These are phyloP conservation scores for Sarocladiaceae sp. DNA, from an alignment of 2,329 filamentous ascomycete genomes.

Conservation along the genomic window DNA sequence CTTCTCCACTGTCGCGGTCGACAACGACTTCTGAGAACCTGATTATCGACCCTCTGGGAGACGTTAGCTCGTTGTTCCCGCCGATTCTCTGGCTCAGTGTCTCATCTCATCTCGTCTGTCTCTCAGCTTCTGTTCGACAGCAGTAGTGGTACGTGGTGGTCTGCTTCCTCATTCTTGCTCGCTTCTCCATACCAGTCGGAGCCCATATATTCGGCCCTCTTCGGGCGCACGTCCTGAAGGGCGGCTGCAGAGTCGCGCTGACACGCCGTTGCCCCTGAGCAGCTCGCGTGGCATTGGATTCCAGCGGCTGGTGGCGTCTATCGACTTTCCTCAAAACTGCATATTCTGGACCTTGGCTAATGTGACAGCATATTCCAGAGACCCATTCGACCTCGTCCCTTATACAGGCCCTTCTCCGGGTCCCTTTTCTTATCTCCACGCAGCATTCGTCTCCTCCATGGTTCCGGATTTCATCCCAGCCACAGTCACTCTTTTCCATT, in stretches of 20 bases:
- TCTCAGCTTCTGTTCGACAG: constrained; percentile 29
- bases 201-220: constrained; percentile 14
- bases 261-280: constrained; percentile 5
- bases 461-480: constrained; percentile 43
- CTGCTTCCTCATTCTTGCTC: constrained; percentile 14
- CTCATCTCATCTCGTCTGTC: constrained; percentile 43
- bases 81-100: constrained; percentile 38
- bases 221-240: background rate
- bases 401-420: constrained; percentile 38
- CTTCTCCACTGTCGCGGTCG: constrained; percentile 38
- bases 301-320: constrained; percentile 5
- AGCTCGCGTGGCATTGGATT: constrained; percentile 8
- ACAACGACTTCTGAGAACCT: constrained; percentile 17
- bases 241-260: constrained; percentile 4
- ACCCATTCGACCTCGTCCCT: constrained; percentile 42
- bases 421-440: constrained; percentile 32
- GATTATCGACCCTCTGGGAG: constrained; percentile 50
- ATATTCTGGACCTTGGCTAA: constrained; percentile 23
- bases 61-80: constrained; percentile 63
- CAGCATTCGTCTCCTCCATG: constrained; percentile 30
- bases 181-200: constrained; percentile 11
- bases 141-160: constrained; percentile 47
- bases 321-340: constrained; percentile 1
- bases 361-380: constrained; percentile 27
- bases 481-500: constrained; percentile 54